Percentiles rank a stretch among this genome's conserved stretches.
phyloP scores from a whole-genome alignment of 148 eudicot species.

The Euryodendron excelsum region DNA sequence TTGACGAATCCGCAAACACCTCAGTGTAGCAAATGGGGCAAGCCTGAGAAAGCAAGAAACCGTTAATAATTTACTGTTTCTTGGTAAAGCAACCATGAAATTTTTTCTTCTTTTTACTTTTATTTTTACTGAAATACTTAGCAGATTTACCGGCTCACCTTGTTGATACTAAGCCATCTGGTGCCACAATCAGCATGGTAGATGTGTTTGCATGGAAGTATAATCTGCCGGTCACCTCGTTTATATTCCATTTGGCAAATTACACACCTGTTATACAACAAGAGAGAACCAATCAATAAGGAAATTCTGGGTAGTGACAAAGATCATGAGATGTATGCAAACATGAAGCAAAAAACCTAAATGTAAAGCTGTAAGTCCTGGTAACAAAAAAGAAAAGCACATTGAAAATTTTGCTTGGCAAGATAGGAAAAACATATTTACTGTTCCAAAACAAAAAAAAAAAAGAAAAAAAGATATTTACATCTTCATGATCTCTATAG shows the following conservation, averaged over 20 bases:
- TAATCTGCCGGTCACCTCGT: constrained; percentile 65
- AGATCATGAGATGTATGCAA: background rate
- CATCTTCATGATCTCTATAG: too few species aligned
- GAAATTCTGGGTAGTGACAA: background rate
- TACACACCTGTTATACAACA: constrained; percentile 2
- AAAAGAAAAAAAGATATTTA: too few species aligned
- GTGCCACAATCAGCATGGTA: constrained; percentile 75
- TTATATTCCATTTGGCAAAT: constrained; percentile 95
- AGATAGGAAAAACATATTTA: background rate
- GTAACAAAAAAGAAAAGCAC: background rate
- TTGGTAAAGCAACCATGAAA: background rate
- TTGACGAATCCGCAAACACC: constrained; percentile 39
- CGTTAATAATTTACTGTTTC: background rate
- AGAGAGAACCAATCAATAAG: background rate
- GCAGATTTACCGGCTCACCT: constrained; percentile 34
- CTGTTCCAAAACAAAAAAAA: too few species aligned
- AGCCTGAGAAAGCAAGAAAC: constrained; percentile 43
- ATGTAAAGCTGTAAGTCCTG: background rate
- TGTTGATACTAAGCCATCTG: constrained; percentile 87
- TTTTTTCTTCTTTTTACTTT: background rate
- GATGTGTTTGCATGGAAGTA: constrained; percentile 87
- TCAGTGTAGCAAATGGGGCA: constrained; percentile 83
- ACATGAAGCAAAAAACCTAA: background rate
- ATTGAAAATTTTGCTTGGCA: background rate
- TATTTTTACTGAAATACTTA: background rate